Percentiles rank a stretch among this genome's conserved stretches.
Conservation (phyloP, 2,329 filamentous ascomycete genomes). For the Aspergillus sp. region DNA sequence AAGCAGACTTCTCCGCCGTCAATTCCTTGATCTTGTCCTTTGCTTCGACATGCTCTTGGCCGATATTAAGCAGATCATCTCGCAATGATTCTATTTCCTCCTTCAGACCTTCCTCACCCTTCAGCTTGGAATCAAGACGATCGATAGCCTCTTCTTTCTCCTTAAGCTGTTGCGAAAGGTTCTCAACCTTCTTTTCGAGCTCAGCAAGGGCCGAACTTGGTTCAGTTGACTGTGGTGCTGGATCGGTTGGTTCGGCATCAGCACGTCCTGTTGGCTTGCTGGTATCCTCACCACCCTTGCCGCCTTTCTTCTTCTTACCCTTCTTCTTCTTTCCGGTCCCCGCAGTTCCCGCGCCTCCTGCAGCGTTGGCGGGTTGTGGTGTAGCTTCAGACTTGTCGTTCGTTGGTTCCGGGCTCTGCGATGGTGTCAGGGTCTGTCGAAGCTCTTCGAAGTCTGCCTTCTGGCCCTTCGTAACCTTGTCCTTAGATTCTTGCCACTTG, state of each 20-base stretch:
- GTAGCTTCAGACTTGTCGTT: constrained; percentile 23
- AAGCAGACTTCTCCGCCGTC: constrained; percentile 63
- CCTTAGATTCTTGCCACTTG: constrained; percentile 36
- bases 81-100: constrained; percentile 85
- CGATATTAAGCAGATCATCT: constrained; percentile 75
- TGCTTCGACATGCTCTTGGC: constrained; percentile 79
- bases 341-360: constrained; percentile 28
- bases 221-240: constrained; percentile 35
- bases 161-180: constrained; percentile 34
- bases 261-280: constrained; percentile 22
- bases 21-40: constrained; percentile 74
- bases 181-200: constrained; percentile 38
- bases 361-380: constrained; percentile 17
- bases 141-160: constrained; percentile 73
- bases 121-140: constrained; percentile 66
- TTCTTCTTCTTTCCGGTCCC: constrained; percentile 67
- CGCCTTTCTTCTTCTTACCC: constrained; percentile 83
- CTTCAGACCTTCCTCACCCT: constrained; percentile 72
- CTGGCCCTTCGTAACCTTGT: constrained; percentile 32
- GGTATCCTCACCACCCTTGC: constrained; percentile 48
- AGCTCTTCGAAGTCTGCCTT: constrained; percentile 36
- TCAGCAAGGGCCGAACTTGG: constrained; percentile 23
- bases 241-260: constrained; percentile 12
- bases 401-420: constrained; percentile 21
- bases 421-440: constrained; percentile 30